Conservation (phyloP, 345 rosid species). For the Physaria fendleri region DNA sequence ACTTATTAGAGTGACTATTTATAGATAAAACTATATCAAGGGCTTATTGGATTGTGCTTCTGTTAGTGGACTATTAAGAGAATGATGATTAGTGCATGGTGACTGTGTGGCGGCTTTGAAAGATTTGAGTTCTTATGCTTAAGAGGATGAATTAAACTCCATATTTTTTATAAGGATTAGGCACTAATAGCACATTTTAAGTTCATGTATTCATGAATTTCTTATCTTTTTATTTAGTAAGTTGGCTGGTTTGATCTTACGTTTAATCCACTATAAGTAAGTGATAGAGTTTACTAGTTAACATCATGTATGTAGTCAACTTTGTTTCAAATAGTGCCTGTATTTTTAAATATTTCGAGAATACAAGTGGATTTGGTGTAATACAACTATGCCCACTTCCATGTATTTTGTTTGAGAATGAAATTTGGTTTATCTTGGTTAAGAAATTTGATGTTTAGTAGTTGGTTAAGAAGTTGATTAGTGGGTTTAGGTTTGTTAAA, state of each 20-base stretch:
- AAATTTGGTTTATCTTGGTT: too few relatives aligned
- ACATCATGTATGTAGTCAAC: conserved; percentile 13
- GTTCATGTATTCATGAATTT: conserved; percentile 6
- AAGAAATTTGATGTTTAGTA: too few relatives aligned
- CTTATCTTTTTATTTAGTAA: conserved; percentile 14
- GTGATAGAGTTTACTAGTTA: background rate
- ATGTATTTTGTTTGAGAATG: background rate
- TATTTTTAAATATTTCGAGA: conserved; percentile 16
- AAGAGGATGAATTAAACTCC: conserved; percentile 11
- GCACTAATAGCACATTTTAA: conserved; percentile 9
- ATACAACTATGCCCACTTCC: conserved; percentile 12
- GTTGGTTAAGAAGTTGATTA: too few relatives aligned
- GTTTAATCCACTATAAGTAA: conserved; percentile 21
- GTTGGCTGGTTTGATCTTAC: conserved; percentile 21
- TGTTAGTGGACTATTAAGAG: conserved; percentile 10
- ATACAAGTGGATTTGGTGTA: conserved; percentile 15
- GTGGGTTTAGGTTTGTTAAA: too few relatives aligned
- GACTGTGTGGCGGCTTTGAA: conserved; percentile 27
- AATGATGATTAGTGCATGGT: conserved; percentile 25
- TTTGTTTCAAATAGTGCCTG: background rate
- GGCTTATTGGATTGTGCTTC: background rate
- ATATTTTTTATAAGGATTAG: background rate
- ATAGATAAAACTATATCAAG: conserved; percentile 15
- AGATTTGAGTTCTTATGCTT: too few relatives aligned
- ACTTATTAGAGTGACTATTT: conserved; percentile 10